These are phyloP conservation scores for Hypocrella siamensis DNA, from an alignment of 2,329 filamentous ascomycete genomes.

Conservation along the genomic window DNA sequence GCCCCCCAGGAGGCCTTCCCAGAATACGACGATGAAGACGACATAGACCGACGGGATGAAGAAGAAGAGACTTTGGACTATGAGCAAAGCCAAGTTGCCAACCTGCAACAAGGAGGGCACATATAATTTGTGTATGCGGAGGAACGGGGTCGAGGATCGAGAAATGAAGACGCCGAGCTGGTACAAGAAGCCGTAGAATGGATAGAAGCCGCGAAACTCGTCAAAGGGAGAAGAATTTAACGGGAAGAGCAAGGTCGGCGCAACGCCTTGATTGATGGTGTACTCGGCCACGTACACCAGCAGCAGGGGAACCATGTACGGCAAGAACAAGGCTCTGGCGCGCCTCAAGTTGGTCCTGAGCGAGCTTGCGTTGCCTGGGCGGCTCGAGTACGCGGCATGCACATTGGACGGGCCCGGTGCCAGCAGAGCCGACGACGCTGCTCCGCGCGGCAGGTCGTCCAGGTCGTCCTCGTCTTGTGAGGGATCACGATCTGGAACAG, in stretches of 20 bases:
- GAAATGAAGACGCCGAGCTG: slow-evolving; percentile 92
- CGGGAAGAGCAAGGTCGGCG: slow-evolving; percentile 80
- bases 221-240: slow-evolving; percentile 60
- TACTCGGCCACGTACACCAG: slow-evolving; percentile 94
- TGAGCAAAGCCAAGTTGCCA: slow-evolving; percentile 58
- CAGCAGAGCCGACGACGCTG: slow-evolving; percentile 33
- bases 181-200: slow-evolving; percentile 87
- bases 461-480: slow-evolving; percentile 16
- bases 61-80: slow-evolving; percentile 59
- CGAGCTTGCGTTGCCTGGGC: slow-evolving; percentile 11
- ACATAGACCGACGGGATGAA: slow-evolving; percentile 78
- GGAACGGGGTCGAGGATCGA: slow-evolving; percentile 75
- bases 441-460: slow-evolving; percentile 17
- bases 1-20: slow-evolving; percentile 85
- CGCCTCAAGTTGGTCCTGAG: slow-evolving; percentile 45
- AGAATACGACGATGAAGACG: slow-evolving; percentile 76
- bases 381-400: slow-evolving; percentile 22
- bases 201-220: slow-evolving; percentile 78
- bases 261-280: slow-evolving; percentile 89
- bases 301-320: slow-evolving; percentile 77
- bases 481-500: slow-evolving; percentile 26
- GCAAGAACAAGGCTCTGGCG: slow-evolving; percentile 54
- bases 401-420: slow-evolving; percentile 24
- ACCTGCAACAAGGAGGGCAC: slow-evolving; percentile 70
- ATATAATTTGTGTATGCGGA: slow-evolving; percentile 70